Percentiles rank a stretch among this genome's conserved stretches.
Conservation (phyloP, 225 moss, liverwort and hornwort genomes). For the Rhytidiadelphus loreus region DNA sequence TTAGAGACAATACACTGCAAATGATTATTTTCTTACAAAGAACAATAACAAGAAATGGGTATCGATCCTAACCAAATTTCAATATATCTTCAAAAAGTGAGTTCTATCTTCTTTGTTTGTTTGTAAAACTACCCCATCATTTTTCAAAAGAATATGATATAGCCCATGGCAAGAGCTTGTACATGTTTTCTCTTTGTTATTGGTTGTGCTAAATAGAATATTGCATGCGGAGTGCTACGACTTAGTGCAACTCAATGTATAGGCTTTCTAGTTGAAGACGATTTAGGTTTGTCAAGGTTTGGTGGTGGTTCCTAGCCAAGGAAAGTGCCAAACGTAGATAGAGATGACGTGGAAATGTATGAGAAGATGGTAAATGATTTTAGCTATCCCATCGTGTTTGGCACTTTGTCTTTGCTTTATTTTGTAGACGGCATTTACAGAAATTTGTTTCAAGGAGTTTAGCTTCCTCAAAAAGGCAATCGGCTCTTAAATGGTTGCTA, state of each 20-base stretch:
- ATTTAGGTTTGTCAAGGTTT: background rate
- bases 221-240: background rate
- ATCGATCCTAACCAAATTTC: background rate
- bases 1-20: too few species aligned
- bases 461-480: too few species aligned
- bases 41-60: background rate
- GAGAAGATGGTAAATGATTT: accelerated
- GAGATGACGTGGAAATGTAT: accelerated
- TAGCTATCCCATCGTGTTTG: background rate
- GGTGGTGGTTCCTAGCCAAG: accelerated
- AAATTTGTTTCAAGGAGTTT: too few species aligned
- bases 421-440: too few species aligned
- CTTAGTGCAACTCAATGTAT: background rate
- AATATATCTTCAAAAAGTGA: background rate
- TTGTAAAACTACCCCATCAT: background rate
- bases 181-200: background rate
- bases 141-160: background rate
- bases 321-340: background rate
- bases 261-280: background rate
- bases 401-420: background rate
- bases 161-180: background rate
- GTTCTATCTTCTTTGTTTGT: background rate
- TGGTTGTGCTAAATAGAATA: background rate
- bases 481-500: too few species aligned
- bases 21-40: background rate